Percentiles rank a stretch among this genome's conserved stretches.
Evolutionary conservation across 768 basidiomycete genomes (phyloP).

Genomic region (Megacollybia marginata): DNA sequence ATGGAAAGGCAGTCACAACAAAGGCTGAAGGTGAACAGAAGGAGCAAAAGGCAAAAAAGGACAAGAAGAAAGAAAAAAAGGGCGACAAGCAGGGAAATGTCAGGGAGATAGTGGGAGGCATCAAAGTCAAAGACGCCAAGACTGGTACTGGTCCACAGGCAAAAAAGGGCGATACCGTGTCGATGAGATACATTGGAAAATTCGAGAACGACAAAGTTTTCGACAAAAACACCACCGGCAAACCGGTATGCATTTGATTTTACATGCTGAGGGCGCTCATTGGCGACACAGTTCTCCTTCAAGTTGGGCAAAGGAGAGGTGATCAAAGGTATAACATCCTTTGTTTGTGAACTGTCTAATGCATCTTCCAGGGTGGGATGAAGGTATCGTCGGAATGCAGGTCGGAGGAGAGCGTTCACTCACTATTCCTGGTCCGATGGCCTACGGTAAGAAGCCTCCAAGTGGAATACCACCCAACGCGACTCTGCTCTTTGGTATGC

Average conservation of each 20-base stretch:
- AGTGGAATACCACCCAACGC: conserved; percentile 73
- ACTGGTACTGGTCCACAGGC: conserved; percentile 78
- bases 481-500: conserved; percentile 75
- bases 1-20: conserved; percentile 4
- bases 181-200: conserved; percentile 93
- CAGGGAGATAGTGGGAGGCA: conserved; percentile 58
- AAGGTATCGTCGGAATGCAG: conserved; percentile 89
- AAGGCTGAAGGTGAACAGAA: conserved; percentile 21
- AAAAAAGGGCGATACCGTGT: conserved; percentile 76
- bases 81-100: conserved; percentile 15
- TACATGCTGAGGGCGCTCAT: conserved; percentile 1
- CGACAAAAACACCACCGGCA: conserved; percentile 78
- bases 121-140: conserved; percentile 72
- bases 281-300: conserved; percentile 55
- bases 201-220: conserved; percentile 68
- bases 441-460: conserved; percentile 56
- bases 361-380: conserved; percentile 68
- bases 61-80: conserved; percentile 24
- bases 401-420: conserved; percentile 82
- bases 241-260: conserved; percentile 50
- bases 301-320: conserved; percentile 82
- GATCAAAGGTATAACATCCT: conserved; percentile 61
- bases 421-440: conserved; percentile 64
- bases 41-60: conserved; percentile 19
- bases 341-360: background rate